Evolutionary conservation across 495 filamentous ascomycete species (phyloP).

Genomic region (Viridothelium virens): DNA sequence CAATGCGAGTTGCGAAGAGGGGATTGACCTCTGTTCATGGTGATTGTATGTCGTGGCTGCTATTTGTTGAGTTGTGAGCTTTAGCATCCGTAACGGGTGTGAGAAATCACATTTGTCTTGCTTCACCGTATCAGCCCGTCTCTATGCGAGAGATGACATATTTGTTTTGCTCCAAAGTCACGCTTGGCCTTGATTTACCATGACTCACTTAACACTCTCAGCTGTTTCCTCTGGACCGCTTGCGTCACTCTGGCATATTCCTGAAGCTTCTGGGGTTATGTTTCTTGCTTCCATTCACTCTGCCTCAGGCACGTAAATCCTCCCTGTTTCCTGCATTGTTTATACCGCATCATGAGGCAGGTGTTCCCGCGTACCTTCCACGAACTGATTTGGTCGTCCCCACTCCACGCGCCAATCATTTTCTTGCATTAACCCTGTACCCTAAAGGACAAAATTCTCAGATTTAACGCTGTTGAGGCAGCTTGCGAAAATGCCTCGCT

Average conservation of each 20-base stretch:
- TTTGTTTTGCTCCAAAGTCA: neutral
- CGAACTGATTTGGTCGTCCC: too few relatives aligned
- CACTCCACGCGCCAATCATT: neutral
- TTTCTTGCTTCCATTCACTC: neutral
- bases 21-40: too few relatives aligned
- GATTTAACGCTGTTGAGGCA: neutral
- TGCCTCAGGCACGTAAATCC: neutral
- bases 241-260: neutral
- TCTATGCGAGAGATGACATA: neutral
- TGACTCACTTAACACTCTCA: neutral
- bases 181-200: neutral
- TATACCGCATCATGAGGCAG: neutral
- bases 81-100: neutral
- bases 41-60: too few relatives aligned
- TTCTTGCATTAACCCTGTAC: neutral
- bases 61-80: too few relatives aligned
- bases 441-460: neutral
- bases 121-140: neutral
- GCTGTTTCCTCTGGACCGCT: neutral
- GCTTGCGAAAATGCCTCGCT: constrained; percentile 11
- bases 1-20: too few relatives aligned
- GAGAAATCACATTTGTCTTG: neutral
- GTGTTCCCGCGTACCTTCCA: constrained; percentile 6
- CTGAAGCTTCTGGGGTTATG: neutral
- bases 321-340: neutral